Percentiles rank a stretch among this genome's conserved stretches.
phyloP scores from a whole-genome alignment of 257 asterid genomes.

The Solanum sitiens region DNA sequence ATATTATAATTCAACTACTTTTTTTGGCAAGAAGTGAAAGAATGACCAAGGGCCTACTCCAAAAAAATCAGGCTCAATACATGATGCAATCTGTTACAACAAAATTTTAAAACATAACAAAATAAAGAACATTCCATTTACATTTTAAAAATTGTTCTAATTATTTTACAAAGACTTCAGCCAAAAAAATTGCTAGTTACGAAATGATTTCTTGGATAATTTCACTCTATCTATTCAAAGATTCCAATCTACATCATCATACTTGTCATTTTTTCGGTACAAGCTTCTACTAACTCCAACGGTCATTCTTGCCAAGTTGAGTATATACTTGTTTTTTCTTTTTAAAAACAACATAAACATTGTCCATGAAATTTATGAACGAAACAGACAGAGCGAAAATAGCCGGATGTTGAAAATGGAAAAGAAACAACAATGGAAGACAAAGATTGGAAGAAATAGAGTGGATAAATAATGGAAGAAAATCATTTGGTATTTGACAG shows the following conservation, averaged over 20 bases:
- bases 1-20: no score
- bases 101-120: neutral
- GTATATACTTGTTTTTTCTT: neutral
- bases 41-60: no score
- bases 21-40: no score
- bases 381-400: neutral
- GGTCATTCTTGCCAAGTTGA: neutral
- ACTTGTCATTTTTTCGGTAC: neutral
- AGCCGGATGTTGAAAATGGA: neutral
- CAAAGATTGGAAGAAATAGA: neutral
- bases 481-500: neutral
- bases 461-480: neutral
- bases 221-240: neutral
- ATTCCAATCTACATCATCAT: neutral
- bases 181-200: neutral
- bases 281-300: neutral
- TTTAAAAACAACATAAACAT: neutral
- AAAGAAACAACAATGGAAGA: neutral
- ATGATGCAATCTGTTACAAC: no score
- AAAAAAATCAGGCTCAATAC: no score
- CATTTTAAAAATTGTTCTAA: neutral
- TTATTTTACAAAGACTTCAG: neutral
- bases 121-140: no score
- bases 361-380: no score
- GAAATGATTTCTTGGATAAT: neutral